Conservation (phyloP, 345 rosid species). For the Moricandia arvensis region DNA sequence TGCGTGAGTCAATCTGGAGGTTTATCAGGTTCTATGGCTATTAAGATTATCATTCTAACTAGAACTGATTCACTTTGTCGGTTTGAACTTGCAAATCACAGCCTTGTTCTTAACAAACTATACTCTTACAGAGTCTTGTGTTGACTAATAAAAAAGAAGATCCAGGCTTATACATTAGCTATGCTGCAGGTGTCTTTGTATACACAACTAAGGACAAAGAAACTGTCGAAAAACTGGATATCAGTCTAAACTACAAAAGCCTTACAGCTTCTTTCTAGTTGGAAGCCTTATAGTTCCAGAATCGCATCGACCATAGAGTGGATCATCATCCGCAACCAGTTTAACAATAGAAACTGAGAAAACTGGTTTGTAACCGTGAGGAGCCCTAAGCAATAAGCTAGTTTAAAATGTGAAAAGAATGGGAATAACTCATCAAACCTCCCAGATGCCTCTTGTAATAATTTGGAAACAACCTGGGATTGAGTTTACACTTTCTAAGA, state of each 20-base stretch:
- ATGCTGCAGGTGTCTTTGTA: neutral
- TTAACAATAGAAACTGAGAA: neutral
- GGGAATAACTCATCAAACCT: neutral
- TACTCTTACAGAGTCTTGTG: neutral
- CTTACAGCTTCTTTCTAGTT: neutral
- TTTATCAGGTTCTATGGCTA: too few relatives aligned
- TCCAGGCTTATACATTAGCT: too few relatives aligned
- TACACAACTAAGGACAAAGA: neutral
- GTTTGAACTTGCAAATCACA: too few relatives aligned
- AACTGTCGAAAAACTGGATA: neutral
- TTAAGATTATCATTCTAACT: too few relatives aligned
- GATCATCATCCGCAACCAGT: neutral
- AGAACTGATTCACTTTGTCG: too few relatives aligned
- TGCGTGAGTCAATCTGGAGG: constrained; percentile 49
- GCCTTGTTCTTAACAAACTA: too few relatives aligned
- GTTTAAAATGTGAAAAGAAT: too few relatives aligned
- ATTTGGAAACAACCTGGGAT: too few relatives aligned
- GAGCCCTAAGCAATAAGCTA: too few relatives aligned
- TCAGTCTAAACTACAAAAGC: neutral
- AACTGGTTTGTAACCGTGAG: too few relatives aligned
- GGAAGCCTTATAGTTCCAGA: neutral
- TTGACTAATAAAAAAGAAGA: too few relatives aligned
- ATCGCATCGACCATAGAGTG: neutral
- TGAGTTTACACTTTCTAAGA: too few relatives aligned
- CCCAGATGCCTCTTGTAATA: neutral